Conservation (phyloP, 2,329 filamentous ascomycete species). For the Fonsecaea nubica region DNA sequence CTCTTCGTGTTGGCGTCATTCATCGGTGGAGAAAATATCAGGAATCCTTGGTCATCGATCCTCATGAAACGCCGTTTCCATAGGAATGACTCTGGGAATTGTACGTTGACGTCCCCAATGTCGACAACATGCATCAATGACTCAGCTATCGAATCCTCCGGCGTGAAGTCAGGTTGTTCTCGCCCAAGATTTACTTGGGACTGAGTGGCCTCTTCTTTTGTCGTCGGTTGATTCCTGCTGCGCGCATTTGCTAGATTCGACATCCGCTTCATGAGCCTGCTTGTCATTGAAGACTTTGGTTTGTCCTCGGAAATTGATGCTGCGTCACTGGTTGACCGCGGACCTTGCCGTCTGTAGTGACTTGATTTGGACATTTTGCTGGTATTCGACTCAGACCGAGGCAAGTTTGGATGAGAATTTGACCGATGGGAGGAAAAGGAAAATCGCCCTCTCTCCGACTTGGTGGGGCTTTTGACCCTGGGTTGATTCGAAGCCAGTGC, state of each 20-base stretch:
- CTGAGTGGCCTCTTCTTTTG: slow-evolving; percentile 43
- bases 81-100: slow-evolving; percentile 92
- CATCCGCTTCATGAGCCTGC: slow-evolving; percentile 71
- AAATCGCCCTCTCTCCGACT: slow-evolving; percentile 46
- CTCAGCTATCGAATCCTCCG: slow-evolving; percentile 28
- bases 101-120: slow-evolving; percentile 91
- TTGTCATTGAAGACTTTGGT: slow-evolving; percentile 62
- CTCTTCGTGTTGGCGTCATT: slow-evolving; percentile 64
- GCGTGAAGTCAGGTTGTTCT: slow-evolving; percentile 42
- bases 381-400: slow-evolving; percentile 48
- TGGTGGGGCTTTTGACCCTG: slow-evolving; percentile 35
- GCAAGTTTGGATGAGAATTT: slow-evolving; percentile 43
- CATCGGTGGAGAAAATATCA: slow-evolving; percentile 77
- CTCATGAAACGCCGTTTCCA: slow-evolving; percentile 94
- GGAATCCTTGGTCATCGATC: slow-evolving; percentile 80
- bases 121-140: slow-evolving; percentile 64
- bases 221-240: slow-evolving; percentile 53
- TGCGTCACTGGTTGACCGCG: slow-evolving; percentile 46
- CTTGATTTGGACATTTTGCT: slow-evolving; percentile 51
- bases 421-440: slow-evolving; percentile 52
- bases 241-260: slow-evolving; percentile 61
- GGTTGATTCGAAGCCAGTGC: slow-evolving; percentile 32
- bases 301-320: slow-evolving; percentile 52
- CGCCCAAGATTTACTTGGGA: slow-evolving; percentile 46
- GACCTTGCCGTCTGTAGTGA: slow-evolving; percentile 47